phyloP scores from a whole-genome alignment of 1,284 basidiomycete genomes.

The Ceratobasidium theobromae region DNA sequence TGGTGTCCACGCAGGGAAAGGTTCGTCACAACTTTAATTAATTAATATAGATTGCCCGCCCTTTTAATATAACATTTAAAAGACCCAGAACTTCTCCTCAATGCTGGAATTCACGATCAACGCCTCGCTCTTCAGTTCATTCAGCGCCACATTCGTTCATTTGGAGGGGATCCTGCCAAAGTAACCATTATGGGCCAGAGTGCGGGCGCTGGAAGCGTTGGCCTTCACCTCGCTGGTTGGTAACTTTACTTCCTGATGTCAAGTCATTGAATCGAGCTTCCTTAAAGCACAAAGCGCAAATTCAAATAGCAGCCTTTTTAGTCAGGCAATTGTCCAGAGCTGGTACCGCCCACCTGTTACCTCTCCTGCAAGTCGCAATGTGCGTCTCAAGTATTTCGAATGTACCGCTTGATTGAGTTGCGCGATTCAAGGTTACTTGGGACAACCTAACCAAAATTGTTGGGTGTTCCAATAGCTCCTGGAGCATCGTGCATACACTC shows the following conservation, averaged over 20 bases:
- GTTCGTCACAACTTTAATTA: not conserved
- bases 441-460: not conserved
- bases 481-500: slow-evolving; percentile 15
- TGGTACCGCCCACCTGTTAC: slow-evolving; percentile 25
- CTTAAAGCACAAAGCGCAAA: slow-evolving; percentile 2
- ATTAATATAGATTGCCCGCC: not conserved
- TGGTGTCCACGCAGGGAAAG: slow-evolving; percentile 34
- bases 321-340: slow-evolving; percentile 28
- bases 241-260: slow-evolving; percentile 1
- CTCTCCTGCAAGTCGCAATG: slow-evolving; percentile 3
- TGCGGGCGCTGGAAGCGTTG: not conserved
- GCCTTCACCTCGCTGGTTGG: not conserved
- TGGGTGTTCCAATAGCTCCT: not conserved
- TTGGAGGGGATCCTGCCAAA: slow-evolving; percentile 40
- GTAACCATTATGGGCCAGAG: slow-evolving; percentile 29
- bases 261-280: slow-evolving; percentile 11
- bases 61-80: not conserved
- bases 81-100: slow-evolving; percentile 44
- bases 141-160: slow-evolving; percentile 39
- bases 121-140: slow-evolving; percentile 44
- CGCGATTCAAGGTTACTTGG: not conserved
- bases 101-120: slow-evolving; percentile 64
- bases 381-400: not conserved
- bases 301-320: not conserved
- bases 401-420: not conserved